Base-by-base conservation (phyloP, 192 early-diverging fungal genomes). In the Entomortierella parvispora region DNA sequence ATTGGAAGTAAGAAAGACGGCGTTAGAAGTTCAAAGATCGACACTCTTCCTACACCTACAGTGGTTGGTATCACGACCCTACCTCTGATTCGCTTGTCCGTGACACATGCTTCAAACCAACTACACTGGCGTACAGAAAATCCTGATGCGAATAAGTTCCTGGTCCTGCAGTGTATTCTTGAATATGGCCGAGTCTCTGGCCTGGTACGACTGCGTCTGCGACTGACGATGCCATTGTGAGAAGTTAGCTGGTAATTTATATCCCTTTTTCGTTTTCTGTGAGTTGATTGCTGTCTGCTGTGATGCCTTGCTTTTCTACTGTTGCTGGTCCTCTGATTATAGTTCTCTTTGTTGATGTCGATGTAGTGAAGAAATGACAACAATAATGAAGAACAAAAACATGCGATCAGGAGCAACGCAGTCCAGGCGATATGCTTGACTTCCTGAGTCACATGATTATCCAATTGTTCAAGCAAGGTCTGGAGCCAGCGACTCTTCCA, bases 111-210 rank as follows among this genome's bases (percentile, higher is more conserved):
- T 82, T 82, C 2, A 82, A 18, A 2, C 82, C 85, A 37, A 90
- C 84, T 18, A 85, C 85, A 62, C 84, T 87, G 5, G 92, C 83
- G 72, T 93, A 94, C 37, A 95, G 74, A 45, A 88, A 82, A 28
- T 89, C 90, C 46, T 89, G 89, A 18, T 88, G 85, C 8, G 83
- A 80, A 70, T 93, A 95, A 32, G 91, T 93, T 14, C 93, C 93
- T 17, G 82, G 26, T 29, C 93, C 93, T 3, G 90, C 81, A 17
- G 64, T 81, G 60, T 87, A 90, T 55, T 93, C 92, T 58, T 86
- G 82, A 12, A 86, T 79, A 50, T 86, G 84, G 1, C 94, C 92
- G 7, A 95, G 82, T 23, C 91, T 86, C 32, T 90, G 89, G n/a
- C 94, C 94, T 4, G 94, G 94, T 2, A 89, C 91, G 20, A 93